Conservation (phyloP, 805 yeast species). For the Danielia reshetovae region DNA sequence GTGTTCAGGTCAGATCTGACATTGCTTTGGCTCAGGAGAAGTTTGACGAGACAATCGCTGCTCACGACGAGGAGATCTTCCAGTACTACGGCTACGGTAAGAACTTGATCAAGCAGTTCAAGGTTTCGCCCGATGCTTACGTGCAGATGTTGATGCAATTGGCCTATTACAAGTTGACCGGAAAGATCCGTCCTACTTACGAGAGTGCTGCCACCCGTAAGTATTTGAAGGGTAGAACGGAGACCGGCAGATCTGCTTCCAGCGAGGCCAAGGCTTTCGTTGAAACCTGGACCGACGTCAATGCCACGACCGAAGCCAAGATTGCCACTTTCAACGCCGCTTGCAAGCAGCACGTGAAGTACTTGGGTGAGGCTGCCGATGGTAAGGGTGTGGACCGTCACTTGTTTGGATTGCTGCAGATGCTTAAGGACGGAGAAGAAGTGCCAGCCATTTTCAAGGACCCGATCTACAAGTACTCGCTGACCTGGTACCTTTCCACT, state of each 20-base stretch:
- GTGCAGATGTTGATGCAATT: constrained; percentile 88
- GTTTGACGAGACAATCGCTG: constrained; percentile 53
- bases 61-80: constrained; percentile 75
- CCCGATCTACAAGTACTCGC: constrained; percentile 70
- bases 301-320: constrained; percentile 51
- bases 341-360: constrained; percentile 65
- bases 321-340: constrained; percentile 69
- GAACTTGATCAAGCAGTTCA: constrained; percentile 74
- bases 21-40: constrained; percentile 54
- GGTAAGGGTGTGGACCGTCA: constrained; percentile 95
- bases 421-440: constrained; percentile 54
- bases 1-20: constrained; percentile 45
- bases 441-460: constrained; percentile 70
- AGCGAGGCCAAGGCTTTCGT: constrained; percentile 67
- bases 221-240: constrained; percentile 88
- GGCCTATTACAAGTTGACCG: constrained; percentile 81
- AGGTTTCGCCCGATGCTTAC: constrained; percentile 89
- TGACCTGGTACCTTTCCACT: constrained; percentile 82
- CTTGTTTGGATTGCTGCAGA: constrained; percentile 79
- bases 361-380: constrained; percentile 70
- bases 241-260: constrained; percentile 84
- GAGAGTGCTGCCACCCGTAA: constrained; percentile 94
- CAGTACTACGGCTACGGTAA: constrained; percentile 85
- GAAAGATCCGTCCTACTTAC: constrained; percentile 82
- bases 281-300: constrained; percentile 62